phyloP scores from a whole-genome alignment of 164 flowering plant species.

The Echeveria elegans region DNA sequence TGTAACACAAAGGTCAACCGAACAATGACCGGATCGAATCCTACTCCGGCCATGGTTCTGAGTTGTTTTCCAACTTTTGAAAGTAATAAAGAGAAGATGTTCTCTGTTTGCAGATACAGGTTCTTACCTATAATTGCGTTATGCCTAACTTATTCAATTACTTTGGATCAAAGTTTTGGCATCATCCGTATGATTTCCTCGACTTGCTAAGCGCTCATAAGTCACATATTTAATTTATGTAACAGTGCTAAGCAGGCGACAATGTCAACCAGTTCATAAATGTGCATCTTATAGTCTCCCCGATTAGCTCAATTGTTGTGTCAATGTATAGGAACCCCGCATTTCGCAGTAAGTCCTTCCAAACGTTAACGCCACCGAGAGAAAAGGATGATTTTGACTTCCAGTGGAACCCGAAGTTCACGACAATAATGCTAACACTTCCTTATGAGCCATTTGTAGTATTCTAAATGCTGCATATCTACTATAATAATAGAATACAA shows the following conservation, averaged over 20 bases:
- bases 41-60: background rate
- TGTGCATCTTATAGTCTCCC: background rate
- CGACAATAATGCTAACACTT: background rate
- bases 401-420: background rate
- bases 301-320: slow-evolving; percentile 1
- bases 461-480: too few relatives aligned
- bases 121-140: background rate
- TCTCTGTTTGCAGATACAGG: background rate
- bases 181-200: background rate
- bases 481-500: too few relatives aligned
- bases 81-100: background rate
- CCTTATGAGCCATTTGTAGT: too few relatives aligned
- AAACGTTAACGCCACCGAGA: background rate
- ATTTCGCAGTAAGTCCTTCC: background rate
- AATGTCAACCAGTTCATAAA: background rate
- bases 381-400: background rate
- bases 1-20: slow-evolving; percentile 8
- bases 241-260: background rate
- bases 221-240: background rate
- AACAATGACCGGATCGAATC: background rate
- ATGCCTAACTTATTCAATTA: background rate
- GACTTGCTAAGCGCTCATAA: background rate
- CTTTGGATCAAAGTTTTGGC: background rate
- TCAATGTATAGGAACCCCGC: slow-evolving; percentile 1
- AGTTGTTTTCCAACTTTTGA: background rate